These are phyloP conservation scores for Neckera pumila DNA, from an alignment of 225 moss, liverwort and hornwort species.

Conservation along the genomic window DNA sequence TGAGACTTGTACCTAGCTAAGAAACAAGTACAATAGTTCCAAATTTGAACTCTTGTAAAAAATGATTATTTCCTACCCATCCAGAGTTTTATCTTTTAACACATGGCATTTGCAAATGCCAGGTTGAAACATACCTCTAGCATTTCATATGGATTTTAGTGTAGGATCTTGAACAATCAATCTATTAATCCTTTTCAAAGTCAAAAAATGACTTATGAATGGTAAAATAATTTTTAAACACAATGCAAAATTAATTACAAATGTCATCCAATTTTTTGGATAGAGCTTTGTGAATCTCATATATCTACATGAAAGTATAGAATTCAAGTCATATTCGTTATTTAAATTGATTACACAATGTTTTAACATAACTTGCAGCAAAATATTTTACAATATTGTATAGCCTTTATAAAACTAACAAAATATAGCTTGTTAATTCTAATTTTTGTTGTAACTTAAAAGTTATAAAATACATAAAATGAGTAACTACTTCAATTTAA, in stretches of 20 bases:
- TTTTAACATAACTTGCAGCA: rapidly evolving
- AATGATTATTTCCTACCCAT: too few species aligned
- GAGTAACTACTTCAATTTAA: too few species aligned
- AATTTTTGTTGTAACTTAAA: not conserved
- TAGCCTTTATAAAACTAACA: not conserved
- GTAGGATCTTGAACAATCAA: rapidly evolving
- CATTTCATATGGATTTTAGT: not conserved
- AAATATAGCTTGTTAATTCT: rapidly evolving
- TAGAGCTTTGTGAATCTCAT: too few species aligned
- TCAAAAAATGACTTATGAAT: not conserved
- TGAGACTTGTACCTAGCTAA: too few species aligned
- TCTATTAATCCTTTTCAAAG: rapidly evolving
- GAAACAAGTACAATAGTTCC: too few species aligned
- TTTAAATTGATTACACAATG: not conserved
- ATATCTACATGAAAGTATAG: not conserved
- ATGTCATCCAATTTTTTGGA: not conserved
- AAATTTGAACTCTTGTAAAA: too few species aligned
- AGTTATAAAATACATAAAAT: not conserved
- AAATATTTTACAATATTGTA: not conserved
- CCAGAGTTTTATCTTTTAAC: too few species aligned
- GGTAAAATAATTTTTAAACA: not conserved
- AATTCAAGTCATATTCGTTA: not conserved
- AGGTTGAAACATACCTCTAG: too few species aligned
- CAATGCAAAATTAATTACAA: not conserved
- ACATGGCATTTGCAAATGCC: too few species aligned